A percentile compares a stretch with the other conserved stretches of the same genome.
These are phyloP conservation scores for Mortierella sp. DNA, from an alignment of 371 early-diverging fungal species.

Conservation along the genomic window DNA sequence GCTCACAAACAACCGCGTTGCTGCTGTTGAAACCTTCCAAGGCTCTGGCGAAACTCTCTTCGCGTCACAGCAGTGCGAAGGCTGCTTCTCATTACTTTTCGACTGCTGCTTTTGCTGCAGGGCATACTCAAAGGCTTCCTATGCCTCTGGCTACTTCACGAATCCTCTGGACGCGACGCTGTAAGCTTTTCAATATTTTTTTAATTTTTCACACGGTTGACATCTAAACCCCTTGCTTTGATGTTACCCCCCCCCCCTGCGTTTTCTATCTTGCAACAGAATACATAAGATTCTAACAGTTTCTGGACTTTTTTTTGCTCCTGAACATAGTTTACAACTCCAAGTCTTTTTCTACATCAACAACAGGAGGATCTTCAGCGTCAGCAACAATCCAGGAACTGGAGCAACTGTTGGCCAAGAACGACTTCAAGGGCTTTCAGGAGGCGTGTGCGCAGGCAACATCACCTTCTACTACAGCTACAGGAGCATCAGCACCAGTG, in stretches of 20 bases:
- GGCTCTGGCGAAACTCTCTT: neutral
- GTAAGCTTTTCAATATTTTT: neutral
- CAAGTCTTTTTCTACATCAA: conserved; percentile 5
- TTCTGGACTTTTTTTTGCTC: neutral
- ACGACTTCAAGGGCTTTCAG: conserved; percentile 46
- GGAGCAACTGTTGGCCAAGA: conserved; percentile 32
- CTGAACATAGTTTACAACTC: neutral
- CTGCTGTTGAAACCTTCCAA: conserved; percentile 6
- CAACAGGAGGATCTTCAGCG: conserved; percentile 4
- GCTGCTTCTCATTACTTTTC: neutral
- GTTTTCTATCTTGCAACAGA: neutral
- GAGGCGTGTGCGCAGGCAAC: conserved; percentile 20
- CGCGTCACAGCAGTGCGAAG: neutral
- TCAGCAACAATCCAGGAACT: conserved; percentile 32
- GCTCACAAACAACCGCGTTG: neutral
- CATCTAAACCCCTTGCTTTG: neutral
- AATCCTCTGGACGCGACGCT: conserved; percentile 7
- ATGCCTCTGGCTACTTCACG: conserved; percentile 1
- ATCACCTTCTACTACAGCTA: neutral
- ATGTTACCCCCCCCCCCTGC: neutral
- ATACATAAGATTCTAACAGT: neutral
- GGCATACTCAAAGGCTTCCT: neutral
- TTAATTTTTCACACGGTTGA: neutral
- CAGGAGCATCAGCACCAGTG: neutral
- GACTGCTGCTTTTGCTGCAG: neutral